Conservation (phyloP, 1,139 yeast genomes). For the Hemisphaericaspora subhashii region DNA sequence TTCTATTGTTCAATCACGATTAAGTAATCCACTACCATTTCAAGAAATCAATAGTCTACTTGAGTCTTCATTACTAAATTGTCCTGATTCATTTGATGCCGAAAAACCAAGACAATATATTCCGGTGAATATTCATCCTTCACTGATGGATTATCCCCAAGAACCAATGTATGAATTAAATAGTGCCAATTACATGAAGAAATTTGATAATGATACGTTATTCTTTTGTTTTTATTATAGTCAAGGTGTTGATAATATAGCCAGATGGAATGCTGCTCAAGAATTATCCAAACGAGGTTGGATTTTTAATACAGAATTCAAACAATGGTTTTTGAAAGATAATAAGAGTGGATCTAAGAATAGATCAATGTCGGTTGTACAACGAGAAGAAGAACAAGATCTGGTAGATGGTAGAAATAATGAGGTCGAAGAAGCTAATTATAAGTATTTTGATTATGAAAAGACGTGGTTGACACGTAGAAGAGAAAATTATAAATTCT, state of each 20-base stretch:
- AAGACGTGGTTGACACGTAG: constrained; percentile 87
- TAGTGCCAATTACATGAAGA: constrained; percentile 55
- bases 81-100: constrained; percentile 92
- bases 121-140: constrained; percentile 85
- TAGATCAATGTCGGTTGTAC: constrained; percentile 44
- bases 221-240: constrained; percentile 89
- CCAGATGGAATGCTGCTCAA: constrained; percentile 74
- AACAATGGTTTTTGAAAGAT: constrained; percentile 79
- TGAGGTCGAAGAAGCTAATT: constrained; percentile 53
- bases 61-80: constrained; percentile 76
- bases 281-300: constrained; percentile 84
- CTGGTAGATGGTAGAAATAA: constrained; percentile 32
- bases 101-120: constrained; percentile 81
- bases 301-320: constrained; percentile 74
- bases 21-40: constrained; percentile 54
- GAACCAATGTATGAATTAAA: constrained; percentile 72
- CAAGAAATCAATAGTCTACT: constrained; percentile 57
- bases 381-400: constrained; percentile 30
- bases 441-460: constrained; percentile 88
- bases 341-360: constrained; percentile 31
- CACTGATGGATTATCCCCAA: constrained; percentile 88
- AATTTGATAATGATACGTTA: constrained; percentile 83
- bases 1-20: constrained; percentile 34
- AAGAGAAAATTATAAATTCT: constrained; percentile 60
- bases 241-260: constrained; percentile 44